Conservation (phyloP, 208 protist species). For the Porcisia deanei region DNA sequence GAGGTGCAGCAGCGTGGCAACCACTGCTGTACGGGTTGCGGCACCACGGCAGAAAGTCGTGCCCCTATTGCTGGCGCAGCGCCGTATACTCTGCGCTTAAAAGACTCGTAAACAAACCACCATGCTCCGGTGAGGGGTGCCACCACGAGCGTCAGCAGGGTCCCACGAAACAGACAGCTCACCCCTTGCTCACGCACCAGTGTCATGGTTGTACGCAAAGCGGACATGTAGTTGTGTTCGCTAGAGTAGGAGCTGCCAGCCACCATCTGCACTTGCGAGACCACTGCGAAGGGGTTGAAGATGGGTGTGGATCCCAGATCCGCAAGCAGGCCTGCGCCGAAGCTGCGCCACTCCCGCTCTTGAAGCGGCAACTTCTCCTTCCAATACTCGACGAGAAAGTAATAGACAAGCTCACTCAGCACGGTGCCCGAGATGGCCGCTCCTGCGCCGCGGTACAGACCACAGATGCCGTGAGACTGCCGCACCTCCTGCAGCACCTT, state of each 20-base stretch:
- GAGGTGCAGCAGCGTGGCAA: slow-evolving; percentile 57
- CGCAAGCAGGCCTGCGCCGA: slow-evolving; percentile 68
- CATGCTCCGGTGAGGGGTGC: slow-evolving; percentile 75
- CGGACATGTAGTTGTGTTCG: slow-evolving; percentile 79
- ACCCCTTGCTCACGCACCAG: slow-evolving; percentile 64
- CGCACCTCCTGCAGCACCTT: slow-evolving; percentile 52
- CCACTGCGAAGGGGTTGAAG: slow-evolving; percentile 82
- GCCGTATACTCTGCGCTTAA: slow-evolving; percentile 65
- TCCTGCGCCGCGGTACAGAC: slow-evolving; percentile 71
- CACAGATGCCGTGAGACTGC: slow-evolving; percentile 46
- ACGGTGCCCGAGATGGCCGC: slow-evolving; percentile 65
- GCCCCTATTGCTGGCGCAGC: slow-evolving; percentile 31
- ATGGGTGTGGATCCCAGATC: slow-evolving; percentile 68
- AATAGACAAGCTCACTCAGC: slow-evolving; percentile 79
- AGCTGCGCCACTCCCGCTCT: slow-evolving; percentile 68
- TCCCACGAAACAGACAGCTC: slow-evolving; percentile 68
- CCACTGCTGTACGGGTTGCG: slow-evolving; percentile 15
- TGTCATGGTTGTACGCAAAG: slow-evolving; percentile 53
- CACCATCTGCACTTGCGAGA: slow-evolving; percentile 89
- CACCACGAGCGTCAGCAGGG: slow-evolving; percentile 68
- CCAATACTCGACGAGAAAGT: slow-evolving; percentile 70
- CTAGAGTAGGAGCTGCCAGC: slow-evolving; percentile 54
- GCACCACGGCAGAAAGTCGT: slow-evolving; percentile 23
- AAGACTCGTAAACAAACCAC: slow-evolving; percentile 82
- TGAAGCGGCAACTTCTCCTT: slow-evolving; percentile 72